phyloP scores from a whole-genome alignment of 2,329 filamentous ascomycete species.

The Verticillium isaacii region DNA sequence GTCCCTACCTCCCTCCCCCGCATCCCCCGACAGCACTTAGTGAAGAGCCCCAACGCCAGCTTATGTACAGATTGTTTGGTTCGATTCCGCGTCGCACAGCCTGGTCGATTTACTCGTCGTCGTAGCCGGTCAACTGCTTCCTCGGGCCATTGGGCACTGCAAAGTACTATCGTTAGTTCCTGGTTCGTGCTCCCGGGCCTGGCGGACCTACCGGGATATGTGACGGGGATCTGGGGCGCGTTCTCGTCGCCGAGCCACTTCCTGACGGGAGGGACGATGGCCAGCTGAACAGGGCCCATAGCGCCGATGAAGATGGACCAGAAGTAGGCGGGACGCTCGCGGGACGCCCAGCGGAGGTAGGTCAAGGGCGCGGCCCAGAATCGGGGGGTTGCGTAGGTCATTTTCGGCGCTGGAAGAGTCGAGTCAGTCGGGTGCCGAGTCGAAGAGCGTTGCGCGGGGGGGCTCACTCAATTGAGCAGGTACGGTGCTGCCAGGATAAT shows the following conservation, averaged over 20 bases:
- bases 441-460: not conserved
- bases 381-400: slow-evolving; percentile 60
- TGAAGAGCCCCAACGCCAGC: slow-evolving; percentile 14
- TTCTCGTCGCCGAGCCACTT: slow-evolving; percentile 68
- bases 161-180: not conserved
- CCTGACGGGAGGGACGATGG: slow-evolving; percentile 71
- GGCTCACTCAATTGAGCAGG: slow-evolving; percentile 30
- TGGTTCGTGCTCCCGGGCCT: not conserved
- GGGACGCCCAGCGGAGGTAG: slow-evolving; percentile 83
- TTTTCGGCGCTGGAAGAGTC: slow-evolving; percentile 22
- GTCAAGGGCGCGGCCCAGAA: slow-evolving; percentile 83
- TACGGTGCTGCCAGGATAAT: slow-evolving; percentile 11
- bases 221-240: slow-evolving; percentile 71
- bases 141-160: slow-evolving; percentile 54
- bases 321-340: slow-evolving; percentile 88
- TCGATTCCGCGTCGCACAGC: not conserved
- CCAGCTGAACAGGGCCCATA: slow-evolving; percentile 65
- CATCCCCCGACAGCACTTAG: slow-evolving; percentile 3
- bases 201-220: slow-evolving; percentile 80
- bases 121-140: slow-evolving; percentile 56
- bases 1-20: not conserved
- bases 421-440: not conserved
- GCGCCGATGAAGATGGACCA: slow-evolving; percentile 74
- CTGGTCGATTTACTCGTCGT: slow-evolving; percentile 39
- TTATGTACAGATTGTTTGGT: slow-evolving; percentile 15